Conservation (phyloP, 2,329 filamentous ascomycete species). For the Neurospora sp. region DNA sequence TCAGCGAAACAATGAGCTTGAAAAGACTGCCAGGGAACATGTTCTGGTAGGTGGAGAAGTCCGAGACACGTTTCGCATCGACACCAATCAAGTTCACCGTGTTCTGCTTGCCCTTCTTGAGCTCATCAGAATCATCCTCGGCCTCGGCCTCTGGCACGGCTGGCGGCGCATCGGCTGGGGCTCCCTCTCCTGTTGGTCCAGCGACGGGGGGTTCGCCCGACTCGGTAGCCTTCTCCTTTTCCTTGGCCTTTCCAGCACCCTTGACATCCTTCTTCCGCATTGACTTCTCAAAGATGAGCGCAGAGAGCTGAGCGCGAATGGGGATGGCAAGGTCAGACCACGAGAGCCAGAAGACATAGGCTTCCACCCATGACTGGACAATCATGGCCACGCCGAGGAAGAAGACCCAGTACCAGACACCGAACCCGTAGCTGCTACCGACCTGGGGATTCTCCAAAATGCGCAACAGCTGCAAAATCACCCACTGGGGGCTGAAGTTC, state of each 20-base stretch:
- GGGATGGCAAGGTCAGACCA: constrained; percentile 54
- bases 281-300: constrained; percentile 67
- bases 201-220: constrained; percentile 20
- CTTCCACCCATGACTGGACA: constrained; percentile 49
- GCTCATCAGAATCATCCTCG: constrained; percentile 36
- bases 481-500: constrained; percentile 62
- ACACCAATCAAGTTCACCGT: constrained; percentile 74
- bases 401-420: constrained; percentile 59
- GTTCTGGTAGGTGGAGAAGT: constrained; percentile 58
- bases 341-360: constrained; percentile 57
- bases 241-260: constrained; percentile 39
- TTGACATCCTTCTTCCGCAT: constrained; percentile 71
- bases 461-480: constrained; percentile 54
- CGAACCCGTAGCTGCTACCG: constrained; percentile 34
- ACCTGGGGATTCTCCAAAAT: constrained; percentile 47
- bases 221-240: constrained; percentile 24
- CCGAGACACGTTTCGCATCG: constrained; percentile 57
- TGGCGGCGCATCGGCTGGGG: constrained; percentile 23
- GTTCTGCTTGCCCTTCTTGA: constrained; percentile 50
- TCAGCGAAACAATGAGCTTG: constrained; percentile 55
- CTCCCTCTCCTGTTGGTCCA: constrained; percentile 19
- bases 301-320: constrained; percentile 58
- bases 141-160: constrained; percentile 27
- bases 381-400: constrained; percentile 52
- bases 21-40: constrained; percentile 52